These are phyloP conservation scores for Fusarium euwallaceae DNA, from an alignment of 2,329 filamentous ascomycete genomes.

Conservation along the genomic window DNA sequence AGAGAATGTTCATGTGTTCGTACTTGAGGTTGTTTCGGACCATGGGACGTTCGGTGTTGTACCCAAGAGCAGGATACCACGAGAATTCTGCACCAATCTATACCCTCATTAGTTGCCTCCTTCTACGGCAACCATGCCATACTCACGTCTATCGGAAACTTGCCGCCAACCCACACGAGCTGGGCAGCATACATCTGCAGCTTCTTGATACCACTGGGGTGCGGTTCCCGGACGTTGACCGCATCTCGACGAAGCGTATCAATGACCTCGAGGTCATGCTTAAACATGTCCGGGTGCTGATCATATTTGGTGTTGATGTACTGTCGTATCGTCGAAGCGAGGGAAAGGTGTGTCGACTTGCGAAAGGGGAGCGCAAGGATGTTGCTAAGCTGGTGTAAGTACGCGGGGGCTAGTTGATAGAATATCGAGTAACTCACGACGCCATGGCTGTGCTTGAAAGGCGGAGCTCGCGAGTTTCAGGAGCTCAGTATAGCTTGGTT, in stretches of 20 bases:
- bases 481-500: constrained; percentile 6
- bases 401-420: not conserved
- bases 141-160: constrained; percentile 91
- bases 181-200: constrained; percentile 94
- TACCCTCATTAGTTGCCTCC: constrained; percentile 20
- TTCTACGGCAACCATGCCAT: not conserved
- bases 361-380: constrained; percentile 89
- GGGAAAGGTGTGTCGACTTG: constrained; percentile 81
- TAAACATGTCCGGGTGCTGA: constrained; percentile 97
- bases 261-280: constrained; percentile 85
- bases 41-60: constrained; percentile 82
- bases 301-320: constrained; percentile 99
- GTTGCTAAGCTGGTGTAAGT: constrained; percentile 56
- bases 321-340: constrained; percentile 87
- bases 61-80: constrained; percentile 95
- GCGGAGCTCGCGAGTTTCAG: constrained; percentile 9
- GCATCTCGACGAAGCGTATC: constrained; percentile 87
- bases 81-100: constrained; percentile 94
- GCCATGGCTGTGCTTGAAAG: constrained; percentile 42
- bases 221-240: constrained; percentile 89
- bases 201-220: constrained; percentile 87
- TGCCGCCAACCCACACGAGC: constrained; percentile 91
- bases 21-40: constrained; percentile 77
- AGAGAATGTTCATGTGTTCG: constrained; percentile 92
- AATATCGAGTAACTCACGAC: constrained; percentile 38